Base-by-base conservation (phyloP, 768 basidiomycete genomes). In the Pholiota microspora region DNA sequence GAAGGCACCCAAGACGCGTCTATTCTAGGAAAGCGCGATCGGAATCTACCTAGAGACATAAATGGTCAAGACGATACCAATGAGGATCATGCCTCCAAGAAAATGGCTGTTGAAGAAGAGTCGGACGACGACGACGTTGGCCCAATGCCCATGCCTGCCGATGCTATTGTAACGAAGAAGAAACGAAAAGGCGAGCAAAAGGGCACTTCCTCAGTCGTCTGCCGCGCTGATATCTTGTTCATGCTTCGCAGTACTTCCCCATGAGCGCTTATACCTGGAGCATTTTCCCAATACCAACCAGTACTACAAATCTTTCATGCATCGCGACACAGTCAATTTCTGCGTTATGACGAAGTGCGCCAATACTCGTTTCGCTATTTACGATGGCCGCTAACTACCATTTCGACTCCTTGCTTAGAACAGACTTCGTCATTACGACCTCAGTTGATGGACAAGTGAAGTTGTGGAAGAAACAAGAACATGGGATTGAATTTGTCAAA, bases 281-380 rank as follows among this genome's bases (percentile, higher is more conserved):
- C 92, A 96, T 72, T 75, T 99, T 16, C 97, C 97, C 1, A 84
- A 84, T 61, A 82, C 93, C 50, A 92, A 98, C 70, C 86, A 97
- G 61, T 99, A 99, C 74, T 88, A 86, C 76, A 94, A 95, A 74
- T 94, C 91, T 56, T 98, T 98, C 73, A 98, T 99, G 97, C 97
- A 99, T 69, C 77, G 94, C 47, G 96, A 98, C 59, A 82, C 85
- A 31, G 78, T 98, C 57, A 96, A 94, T 66, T 95, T 91, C 61
- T 85, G 85, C 34, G 84, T 90, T 21, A 86, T 94, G 63, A 98
- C 97, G 15, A 90, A 83, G 95, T 95, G 49, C 54, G 85, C 46
- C 25, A 24, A 45, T 44, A 18, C 23, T n/a, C 9, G 21, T 18
- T 29, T 15, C 8, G 18, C 7, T 13, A 2, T 13, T 25, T 8